Base-by-base conservation (phyloP, 1,139 yeast species). In the Yarrowia galli region DNA sequence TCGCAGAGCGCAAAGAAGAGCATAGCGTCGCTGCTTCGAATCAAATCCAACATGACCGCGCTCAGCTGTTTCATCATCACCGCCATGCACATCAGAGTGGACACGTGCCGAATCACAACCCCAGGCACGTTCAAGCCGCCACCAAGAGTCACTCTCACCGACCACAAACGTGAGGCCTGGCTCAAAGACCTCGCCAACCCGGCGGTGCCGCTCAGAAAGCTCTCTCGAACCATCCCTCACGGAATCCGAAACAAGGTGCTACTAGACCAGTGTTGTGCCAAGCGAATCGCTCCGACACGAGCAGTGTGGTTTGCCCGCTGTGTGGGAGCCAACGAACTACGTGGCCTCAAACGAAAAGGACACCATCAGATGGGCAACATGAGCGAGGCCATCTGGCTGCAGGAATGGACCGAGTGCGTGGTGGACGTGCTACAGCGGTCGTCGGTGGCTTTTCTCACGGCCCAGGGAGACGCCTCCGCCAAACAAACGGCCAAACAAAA, bases 281-380 rank as follows among this genome's bases (percentile, higher is more conserved):
- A 88, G 73, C 79, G 79, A 42, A 87, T 93, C 0, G 98, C 98
- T 0, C 80, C 89, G 4, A 77, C 85, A 28, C 80, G 98, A 69
- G 97, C 97, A 0, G 79, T 93, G 4, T 93, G 99, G 99, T 84
- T 93, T 70, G 90, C 95, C 3, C 86, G 91, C 72, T 91, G 97
- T 77, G 91, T 92, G 1, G 87, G 95, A 20, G 88, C 90, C 18
- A 91, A 92, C 69, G 98, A 93, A 74, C 84, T 90, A 68, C 78
- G 92, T 45, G 86, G 89, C 5, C 77, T 91, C 63, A 84, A 87
- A 69, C 81, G 91, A 67, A 89, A 88, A 70, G 79, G 81, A 38
- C 69, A 70, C 69, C 60, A 56, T 69, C 53, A 43, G 28, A 68
- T 75, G 70, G 69, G 73, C 45, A 58, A 74, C 23, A 71, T 73